phyloP scores from a whole-genome alignment of 129 eudicot species.

The Silybum marianum region DNA sequence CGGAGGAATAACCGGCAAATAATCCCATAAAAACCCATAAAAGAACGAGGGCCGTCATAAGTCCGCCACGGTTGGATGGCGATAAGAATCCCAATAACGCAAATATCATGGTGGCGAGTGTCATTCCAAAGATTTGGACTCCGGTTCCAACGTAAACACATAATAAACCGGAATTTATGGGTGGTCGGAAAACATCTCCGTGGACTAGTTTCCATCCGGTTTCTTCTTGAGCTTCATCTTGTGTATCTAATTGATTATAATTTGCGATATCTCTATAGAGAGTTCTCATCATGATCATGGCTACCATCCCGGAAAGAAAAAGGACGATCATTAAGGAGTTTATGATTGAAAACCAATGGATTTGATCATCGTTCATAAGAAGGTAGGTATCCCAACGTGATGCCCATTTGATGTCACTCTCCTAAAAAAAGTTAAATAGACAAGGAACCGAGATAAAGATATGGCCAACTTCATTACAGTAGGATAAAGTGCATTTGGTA shows the following conservation, averaged over 20 bases:
- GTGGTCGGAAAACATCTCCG: conserved; percentile 79
- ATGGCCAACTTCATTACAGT: background rate
- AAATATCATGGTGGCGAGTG: conserved; percentile 79
- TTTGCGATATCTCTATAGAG: conserved; percentile 73
- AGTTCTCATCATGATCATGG: conserved; percentile 89
- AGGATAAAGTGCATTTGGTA: background rate
- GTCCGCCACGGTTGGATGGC: conserved; percentile 74
- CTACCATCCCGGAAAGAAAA: conserved; percentile 84
- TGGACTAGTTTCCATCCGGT: conserved; percentile 88
- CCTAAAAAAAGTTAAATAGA: conserved; percentile 33
- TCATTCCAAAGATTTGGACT: conserved; percentile 75
- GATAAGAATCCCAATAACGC: conserved; percentile 77
- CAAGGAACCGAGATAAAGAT: background rate
- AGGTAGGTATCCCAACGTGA: conserved; percentile 90
- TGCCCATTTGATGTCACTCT: conserved; percentile 80
- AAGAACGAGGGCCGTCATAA: conserved; percentile 48
- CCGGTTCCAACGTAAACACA: conserved; percentile 77
- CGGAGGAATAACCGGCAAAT: conserved; percentile 44
- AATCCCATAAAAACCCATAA: conserved; percentile 46
- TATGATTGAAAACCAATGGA: conserved; percentile 86
- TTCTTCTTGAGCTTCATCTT: conserved; percentile 87
- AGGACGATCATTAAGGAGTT: conserved; percentile 80
- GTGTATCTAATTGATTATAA: conserved; percentile 74
- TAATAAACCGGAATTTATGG: conserved; percentile 57
- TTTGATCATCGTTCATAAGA: conserved; percentile 76